phyloP scores from a whole-genome alignment of 768 basidiomycete species.

The Lepiota venenata region DNA sequence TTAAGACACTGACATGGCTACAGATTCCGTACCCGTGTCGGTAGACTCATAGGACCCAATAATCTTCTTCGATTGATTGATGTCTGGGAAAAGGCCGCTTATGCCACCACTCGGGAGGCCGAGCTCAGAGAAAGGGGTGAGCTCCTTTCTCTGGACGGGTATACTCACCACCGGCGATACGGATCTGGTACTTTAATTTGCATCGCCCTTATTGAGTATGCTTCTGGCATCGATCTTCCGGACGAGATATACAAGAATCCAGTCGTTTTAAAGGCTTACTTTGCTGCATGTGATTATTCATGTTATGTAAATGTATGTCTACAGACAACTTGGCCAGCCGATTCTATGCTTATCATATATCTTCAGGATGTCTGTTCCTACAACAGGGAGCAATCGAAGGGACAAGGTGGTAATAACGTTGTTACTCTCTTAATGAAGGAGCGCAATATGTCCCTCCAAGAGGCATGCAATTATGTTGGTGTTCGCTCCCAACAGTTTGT shows the following conservation, averaged over 20 bases:
- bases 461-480: constrained; percentile 55
- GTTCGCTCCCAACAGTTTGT: constrained; percentile 46
- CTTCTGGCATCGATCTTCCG: neutral
- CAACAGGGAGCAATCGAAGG: constrained; percentile 67
- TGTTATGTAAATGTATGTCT: neutral
- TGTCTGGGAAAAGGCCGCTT: neutral
- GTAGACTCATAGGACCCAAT: too few species aligned
- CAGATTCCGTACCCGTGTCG: too few species aligned
- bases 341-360: constrained; percentile 6
- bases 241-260: neutral
- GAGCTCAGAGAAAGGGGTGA: neutral
- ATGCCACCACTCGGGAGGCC: neutral
- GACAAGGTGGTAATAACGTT: constrained; percentile 53
- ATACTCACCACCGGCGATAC: neutral
- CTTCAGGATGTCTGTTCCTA: constrained; percentile 65
- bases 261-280: neutral
- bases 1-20: too few species aligned
- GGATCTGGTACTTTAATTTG: neutral
- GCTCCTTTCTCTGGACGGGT: too few species aligned
- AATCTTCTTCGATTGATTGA: too few species aligned
- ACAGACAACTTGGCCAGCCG: too few species aligned
- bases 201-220: neutral
- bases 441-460: constrained; percentile 48
- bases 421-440: constrained; percentile 63
- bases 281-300: neutral